A percentile compares a stretch with the other conserved stretches of the same genome.
These are phyloP conservation scores for Phytophthora macrochlamydospora DNA, from an alignment of 352 stramenopile genomes.

Conservation along the genomic window DNA sequence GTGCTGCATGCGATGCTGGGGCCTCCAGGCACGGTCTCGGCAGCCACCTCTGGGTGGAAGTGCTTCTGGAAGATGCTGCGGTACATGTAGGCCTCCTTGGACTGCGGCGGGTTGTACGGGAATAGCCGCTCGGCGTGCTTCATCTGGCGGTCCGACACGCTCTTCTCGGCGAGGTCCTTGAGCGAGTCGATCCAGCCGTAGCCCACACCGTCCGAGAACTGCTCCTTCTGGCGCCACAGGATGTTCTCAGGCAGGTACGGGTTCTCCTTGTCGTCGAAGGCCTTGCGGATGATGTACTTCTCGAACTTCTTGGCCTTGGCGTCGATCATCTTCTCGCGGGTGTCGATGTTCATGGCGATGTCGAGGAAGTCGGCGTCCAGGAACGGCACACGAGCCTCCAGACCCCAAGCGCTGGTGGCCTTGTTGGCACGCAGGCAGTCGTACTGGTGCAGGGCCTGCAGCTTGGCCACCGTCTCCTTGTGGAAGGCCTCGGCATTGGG, in stretches of 20 bases:
- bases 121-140: conserved; percentile 94
- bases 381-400: conserved; percentile 98
- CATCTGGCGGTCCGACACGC: conserved; percentile 97
- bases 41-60: conserved; percentile 96
- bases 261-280: conserved; percentile 97
- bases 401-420: conserved; percentile 97
- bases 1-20: conserved; percentile 99
- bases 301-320: conserved; percentile 94
- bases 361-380: conserved; percentile 98
- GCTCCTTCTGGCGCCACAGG: conserved; percentile 99
- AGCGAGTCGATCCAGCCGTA: conserved; percentile 99
- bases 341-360: conserved; percentile 98
- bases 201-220: conserved; percentile 99
- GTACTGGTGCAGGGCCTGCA: conserved; percentile 97
- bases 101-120: conserved; percentile 98
- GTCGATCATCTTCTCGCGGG: conserved; percentile 97
- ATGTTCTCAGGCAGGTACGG: conserved; percentile 98
- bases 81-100: conserved; percentile 97
- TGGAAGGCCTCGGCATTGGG: conserved; percentile 94
- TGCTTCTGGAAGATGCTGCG: conserved; percentile 98
- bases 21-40: conserved; percentile 96
- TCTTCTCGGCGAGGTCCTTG: conserved; percentile 93
- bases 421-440: conserved; percentile 99
- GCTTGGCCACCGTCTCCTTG: conserved; percentile 94
- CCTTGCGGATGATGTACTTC: conserved; percentile 99